phyloP scores from a whole-genome alignment of 805 yeast genomes.

The Cephaloascus fragrans region DNA sequence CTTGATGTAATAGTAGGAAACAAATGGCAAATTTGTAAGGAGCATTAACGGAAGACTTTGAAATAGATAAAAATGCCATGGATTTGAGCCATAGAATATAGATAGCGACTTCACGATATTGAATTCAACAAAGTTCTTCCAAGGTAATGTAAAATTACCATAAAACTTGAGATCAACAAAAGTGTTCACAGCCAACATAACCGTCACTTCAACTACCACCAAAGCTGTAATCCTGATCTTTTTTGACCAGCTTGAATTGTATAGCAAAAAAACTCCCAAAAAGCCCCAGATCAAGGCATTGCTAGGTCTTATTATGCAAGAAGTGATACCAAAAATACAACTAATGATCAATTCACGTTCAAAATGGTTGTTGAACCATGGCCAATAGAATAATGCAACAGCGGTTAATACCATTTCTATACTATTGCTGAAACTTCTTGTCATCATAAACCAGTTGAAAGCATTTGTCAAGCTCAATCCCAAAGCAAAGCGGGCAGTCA shows the following conservation, averaged over 20 bases:
- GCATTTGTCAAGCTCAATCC: conserved; percentile 49
- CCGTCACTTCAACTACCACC: conserved; percentile 11
- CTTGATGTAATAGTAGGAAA: conserved; percentile 17
- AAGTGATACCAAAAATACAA: conserved; percentile 42
- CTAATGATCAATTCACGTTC: conserved; percentile 17
- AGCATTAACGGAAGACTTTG: conserved; percentile 78
- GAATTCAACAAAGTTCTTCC: conserved; percentile 63
- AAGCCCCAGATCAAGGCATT: conserved; percentile 69
- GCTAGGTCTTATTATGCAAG: conserved; percentile 78
- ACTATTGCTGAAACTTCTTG: conserved; percentile 81
- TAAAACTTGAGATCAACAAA: conserved; percentile 55
- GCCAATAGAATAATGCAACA: conserved; percentile 63
- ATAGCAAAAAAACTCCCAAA: conserved; percentile 34
- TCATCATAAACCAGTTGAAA: conserved; percentile 73
- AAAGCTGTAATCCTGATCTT: conserved; percentile 8
- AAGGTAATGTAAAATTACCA: conserved; percentile 46
- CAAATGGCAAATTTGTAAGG: conserved; percentile 57
- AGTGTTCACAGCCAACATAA: conserved; percentile 24
- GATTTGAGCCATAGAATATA: conserved; percentile 74
- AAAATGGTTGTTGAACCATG: conserved; percentile 32
- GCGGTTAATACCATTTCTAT: conserved; percentile 68
- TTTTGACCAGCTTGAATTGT: not conserved
- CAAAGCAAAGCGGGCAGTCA: conserved; percentile 31
- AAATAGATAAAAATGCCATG: conserved; percentile 73
- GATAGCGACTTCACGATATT: conserved; percentile 68